Evolutionary conservation across 1,284 basidiomycete species (phyloP).

Genomic region (Agaricales sp.): DNA sequence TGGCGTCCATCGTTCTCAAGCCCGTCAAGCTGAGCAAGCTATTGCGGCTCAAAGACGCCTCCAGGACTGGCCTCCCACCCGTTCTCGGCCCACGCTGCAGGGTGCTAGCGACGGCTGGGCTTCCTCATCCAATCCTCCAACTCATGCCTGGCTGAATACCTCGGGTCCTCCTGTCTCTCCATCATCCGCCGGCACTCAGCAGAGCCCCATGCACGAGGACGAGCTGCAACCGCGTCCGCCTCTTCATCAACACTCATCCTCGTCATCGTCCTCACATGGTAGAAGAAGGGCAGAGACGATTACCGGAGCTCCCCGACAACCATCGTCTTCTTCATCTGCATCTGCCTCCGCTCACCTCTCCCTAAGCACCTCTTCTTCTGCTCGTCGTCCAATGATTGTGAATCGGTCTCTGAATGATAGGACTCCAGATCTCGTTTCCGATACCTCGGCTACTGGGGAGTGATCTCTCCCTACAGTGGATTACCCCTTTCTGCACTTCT

Average conservation of each 20-base stretch:
- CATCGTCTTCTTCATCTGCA: background rate
- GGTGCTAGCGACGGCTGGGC: background rate
- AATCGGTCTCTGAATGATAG: too few relatives aligned
- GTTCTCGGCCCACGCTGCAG: background rate
- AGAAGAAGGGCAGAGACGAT: conserved; percentile 1
- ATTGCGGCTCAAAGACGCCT: background rate
- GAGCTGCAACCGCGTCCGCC: background rate
- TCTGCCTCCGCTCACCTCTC: background rate
- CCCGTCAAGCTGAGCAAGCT: background rate
- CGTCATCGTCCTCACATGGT: background rate
- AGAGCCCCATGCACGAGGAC: background rate
- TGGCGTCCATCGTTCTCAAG: background rate
- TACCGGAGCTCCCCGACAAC: background rate
- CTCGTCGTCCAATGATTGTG: too few relatives aligned
- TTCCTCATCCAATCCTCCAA: background rate
- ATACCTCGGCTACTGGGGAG: too few relatives aligned
- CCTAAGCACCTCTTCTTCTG: background rate
- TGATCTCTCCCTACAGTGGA: too few relatives aligned
- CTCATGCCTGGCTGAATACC: background rate
- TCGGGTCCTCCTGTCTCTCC: background rate
- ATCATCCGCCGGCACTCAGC: background rate
- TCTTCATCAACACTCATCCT: background rate
- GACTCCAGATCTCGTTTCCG: too few relatives aligned
- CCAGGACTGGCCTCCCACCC: background rate
- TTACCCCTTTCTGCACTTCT: too few relatives aligned